Conservation (phyloP, 1,139 yeast genomes). For the Kurtzmaniella natalensis region DNA sequence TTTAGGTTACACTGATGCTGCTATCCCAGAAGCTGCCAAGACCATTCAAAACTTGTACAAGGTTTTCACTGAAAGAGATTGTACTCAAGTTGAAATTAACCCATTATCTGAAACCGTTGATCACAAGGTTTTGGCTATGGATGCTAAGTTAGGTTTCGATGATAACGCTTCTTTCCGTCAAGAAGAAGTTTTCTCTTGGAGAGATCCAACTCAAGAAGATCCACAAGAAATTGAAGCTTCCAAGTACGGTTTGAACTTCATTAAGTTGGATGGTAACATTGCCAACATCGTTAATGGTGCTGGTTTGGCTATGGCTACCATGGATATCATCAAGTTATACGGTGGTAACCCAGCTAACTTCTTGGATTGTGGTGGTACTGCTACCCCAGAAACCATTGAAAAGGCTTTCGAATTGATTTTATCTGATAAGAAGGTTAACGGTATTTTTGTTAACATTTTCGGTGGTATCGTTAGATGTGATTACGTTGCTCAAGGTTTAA, state of each 20-base stretch:
- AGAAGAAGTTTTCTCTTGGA: slow-evolving; percentile 90
- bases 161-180: slow-evolving; percentile 96
- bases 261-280: slow-evolving; percentile 96
- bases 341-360: slow-evolving; percentile 99
- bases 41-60: slow-evolving; percentile 83
- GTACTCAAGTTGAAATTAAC: slow-evolving; percentile 98
- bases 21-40: slow-evolving; percentile 83
- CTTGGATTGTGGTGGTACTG: slow-evolving; percentile 99
- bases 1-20: slow-evolving; percentile 76
- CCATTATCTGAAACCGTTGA: slow-evolving; percentile 94
- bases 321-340: slow-evolving; percentile 97
- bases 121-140: slow-evolving; percentile 94
- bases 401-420: slow-evolving; percentile 93
- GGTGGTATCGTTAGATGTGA: slow-evolving; percentile 99
- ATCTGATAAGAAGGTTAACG: slow-evolving; percentile 85
- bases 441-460: slow-evolving; percentile 95
- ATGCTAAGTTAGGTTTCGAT: slow-evolving; percentile 97
- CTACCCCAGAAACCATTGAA: slow-evolving; percentile 97
- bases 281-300: slow-evolving; percentile 99
- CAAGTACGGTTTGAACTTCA: slow-evolving; percentile 86
- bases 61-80: slow-evolving; percentile 85
- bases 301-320: slow-evolving; percentile 99
- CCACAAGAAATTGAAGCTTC: slow-evolving; percentile 95
- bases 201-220: slow-evolving; percentile 97
- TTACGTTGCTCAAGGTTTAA: slow-evolving; percentile 96